A percentile compares a stretch with the other conserved stretches of the same genome.
Evolutionary conservation across 2,329 filamentous ascomycete species (phyloP).

Genomic region (Dactylonectria estremocensis): DNA sequence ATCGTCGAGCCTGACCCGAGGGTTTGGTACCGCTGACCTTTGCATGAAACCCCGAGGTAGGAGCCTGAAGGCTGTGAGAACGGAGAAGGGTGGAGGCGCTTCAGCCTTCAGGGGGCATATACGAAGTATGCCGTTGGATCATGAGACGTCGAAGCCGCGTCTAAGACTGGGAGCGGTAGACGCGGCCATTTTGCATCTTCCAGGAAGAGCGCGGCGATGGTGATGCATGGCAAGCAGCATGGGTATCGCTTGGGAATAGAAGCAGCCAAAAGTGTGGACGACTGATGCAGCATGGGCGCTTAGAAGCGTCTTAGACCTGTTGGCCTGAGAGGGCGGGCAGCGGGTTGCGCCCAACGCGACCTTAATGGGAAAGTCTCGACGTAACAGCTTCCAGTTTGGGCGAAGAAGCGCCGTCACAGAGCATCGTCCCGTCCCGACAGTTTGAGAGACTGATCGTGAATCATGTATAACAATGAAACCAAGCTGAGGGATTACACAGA

Average conservation of each 20-base stretch:
- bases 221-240: slow-evolving; percentile 20
- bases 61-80: slow-evolving; percentile 31
- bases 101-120: slow-evolving; percentile 36
- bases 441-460: slow-evolving; percentile 37
- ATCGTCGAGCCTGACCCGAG: slow-evolving; percentile 46
- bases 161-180: slow-evolving; percentile 37
- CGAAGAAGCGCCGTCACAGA: slow-evolving; percentile 26
- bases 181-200: slow-evolving; percentile 37
- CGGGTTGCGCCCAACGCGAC: slow-evolving; percentile 26
- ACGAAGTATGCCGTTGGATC: slow-evolving; percentile 45
- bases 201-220: slow-evolving; percentile 22
- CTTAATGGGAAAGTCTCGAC: slow-evolving; percentile 30
- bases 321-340: slow-evolving; percentile 38
- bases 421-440: slow-evolving; percentile 33
- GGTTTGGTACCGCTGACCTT: slow-evolving; percentile 50
- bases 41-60: slow-evolving; percentile 45
- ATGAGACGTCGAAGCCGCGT: slow-evolving; percentile 42
- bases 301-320: slow-evolving; percentile 31
- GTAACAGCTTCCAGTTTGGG: slow-evolving; percentile 39
- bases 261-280: neutral
- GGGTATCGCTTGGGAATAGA: slow-evolving; percentile 15
- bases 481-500: slow-evolving; percentile 35
- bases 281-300: slow-evolving; percentile 46
- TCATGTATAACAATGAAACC: slow-evolving; percentile 42
- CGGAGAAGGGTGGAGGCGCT: slow-evolving; percentile 34